Conservation (phyloP, 2,329 filamentous ascomycete species). For the Biscogniauxia mediterranea region DNA sequence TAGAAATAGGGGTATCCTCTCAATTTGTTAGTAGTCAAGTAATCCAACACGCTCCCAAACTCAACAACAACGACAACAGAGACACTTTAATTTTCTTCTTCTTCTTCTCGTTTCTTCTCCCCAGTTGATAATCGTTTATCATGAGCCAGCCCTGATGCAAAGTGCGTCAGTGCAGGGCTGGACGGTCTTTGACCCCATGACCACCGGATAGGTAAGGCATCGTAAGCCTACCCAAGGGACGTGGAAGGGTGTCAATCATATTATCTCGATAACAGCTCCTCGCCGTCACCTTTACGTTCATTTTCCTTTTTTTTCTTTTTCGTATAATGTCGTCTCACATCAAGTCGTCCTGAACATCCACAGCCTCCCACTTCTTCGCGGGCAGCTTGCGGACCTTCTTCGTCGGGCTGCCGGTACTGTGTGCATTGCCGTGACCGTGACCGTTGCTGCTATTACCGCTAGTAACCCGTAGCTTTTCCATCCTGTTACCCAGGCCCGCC, state of each 20-base stretch:
- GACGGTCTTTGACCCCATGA: too few relatives aligned
- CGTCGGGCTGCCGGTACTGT: constrained; percentile 44
- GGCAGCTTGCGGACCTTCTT: constrained; percentile 52
- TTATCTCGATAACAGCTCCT: background rate
- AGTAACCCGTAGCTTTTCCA: constrained; percentile 52
- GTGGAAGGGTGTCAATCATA: background rate
- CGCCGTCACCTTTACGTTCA: background rate
- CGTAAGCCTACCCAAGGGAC: background rate
- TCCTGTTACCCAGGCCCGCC: constrained; percentile 42
- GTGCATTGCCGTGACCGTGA: constrained; percentile 15
- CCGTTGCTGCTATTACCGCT: background rate
- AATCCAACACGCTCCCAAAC: background rate
- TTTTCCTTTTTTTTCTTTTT: too few relatives aligned
- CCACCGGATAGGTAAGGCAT: background rate
- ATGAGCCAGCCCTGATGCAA: background rate
- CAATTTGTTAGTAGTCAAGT: background rate
- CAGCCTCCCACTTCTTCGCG: constrained; percentile 47
- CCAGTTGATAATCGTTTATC: background rate
- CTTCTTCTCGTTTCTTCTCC: background rate
- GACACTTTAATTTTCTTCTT: background rate
- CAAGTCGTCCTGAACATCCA: constrained; percentile 39
- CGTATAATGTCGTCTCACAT: constrained; percentile 27
- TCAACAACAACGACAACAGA: background rate
- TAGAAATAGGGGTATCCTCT: background rate
- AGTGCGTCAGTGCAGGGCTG: too few relatives aligned